Evolutionary conservation across 1,139 yeast species (phyloP), one percentile per base, ranked within the genome.

Genomic region (Geotrichum klebahnii): DNA sequence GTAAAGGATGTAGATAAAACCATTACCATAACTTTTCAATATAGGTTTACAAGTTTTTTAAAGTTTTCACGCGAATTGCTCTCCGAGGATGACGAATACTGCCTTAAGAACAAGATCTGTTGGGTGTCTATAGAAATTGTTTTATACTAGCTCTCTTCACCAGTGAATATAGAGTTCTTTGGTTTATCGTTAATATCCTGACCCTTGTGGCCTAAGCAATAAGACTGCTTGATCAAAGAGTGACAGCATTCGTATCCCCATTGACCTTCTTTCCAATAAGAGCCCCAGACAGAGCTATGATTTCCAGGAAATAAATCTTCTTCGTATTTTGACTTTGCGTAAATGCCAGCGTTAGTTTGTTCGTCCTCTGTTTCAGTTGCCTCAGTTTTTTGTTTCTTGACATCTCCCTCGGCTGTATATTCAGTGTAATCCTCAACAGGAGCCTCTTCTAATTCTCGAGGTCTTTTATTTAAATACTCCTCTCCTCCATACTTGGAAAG

Each of bases 211-310:
- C 61, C 68, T 5, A 65, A 58, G 55, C 74, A 71, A 50, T 63
- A 65, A 3, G 68, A 61, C 51, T 67, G 60, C 51, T 65, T 65
- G 53, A 72, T 67, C 53, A 55, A 62, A 46, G 67, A 66, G 48
- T 69, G 68, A 52, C 81, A 77, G 56, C 81, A 77, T 5, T 58
- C 56, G 55, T 67, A 77, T 2, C 81, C 81, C 81, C 81, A 77
- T 50, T 63, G 60, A 1, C 77, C 77, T 32, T 70, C 64, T n/a
- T 60, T 50, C 67, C 74, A 77, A 59, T 68, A 76, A 17, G 79
- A 74, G 0, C 81, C 81, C 72, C 73, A 77, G 0, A 75, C 72
- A 5, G 69, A 60, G 0, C 69, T 59, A 54, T 77, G 81, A 52
- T 72, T 70, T 5, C 70, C 68, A 0, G 64, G 63, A 53, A 57